phyloP scores from a whole-genome alignment of 1,139 yeast genomes.

The Diutina mesorugosa region DNA sequence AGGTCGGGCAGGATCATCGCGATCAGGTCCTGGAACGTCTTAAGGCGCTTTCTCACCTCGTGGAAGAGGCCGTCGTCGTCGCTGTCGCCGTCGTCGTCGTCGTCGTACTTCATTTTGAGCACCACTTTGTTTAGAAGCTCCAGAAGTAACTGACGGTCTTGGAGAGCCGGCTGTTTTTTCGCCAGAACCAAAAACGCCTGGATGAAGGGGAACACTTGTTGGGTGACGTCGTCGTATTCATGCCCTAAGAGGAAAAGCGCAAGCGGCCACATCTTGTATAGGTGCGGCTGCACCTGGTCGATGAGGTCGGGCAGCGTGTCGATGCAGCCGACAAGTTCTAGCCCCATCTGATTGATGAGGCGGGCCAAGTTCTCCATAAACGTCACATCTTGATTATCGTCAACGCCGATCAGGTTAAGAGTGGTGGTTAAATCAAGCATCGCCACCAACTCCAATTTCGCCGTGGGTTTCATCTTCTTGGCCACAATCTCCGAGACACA shows the following conservation, averaged over 20 bases:
- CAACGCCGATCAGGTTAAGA: constrained; percentile 23
- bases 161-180: constrained; percentile 37
- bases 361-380: constrained; percentile 70
- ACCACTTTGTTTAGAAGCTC: constrained; percentile 59
- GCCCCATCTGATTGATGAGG: constrained; percentile 60
- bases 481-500: constrained; percentile 72
- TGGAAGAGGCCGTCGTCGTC: constrained; percentile 59
- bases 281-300: constrained; percentile 20
- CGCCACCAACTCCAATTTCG: constrained; percentile 60
- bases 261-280: constrained; percentile 50
- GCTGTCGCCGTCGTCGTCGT: constrained; percentile 46
- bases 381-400: constrained; percentile 34
- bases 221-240: constrained; percentile 82
- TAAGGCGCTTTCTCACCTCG: constrained; percentile 64
- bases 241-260: constrained; percentile 59
- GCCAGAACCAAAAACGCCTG: constrained; percentile 60
- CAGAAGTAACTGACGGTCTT: constrained; percentile 37
- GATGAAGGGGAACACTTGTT: constrained; percentile 71
- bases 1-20: constrained; percentile 65
- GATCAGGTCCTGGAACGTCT: constrained; percentile 73
- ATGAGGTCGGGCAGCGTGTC: constrained; percentile 39
- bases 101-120: constrained; percentile 68
- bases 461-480: constrained; percentile 86
- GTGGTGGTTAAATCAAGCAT: constrained; percentile 54
- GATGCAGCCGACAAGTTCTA: constrained; percentile 56